Base-by-base conservation (phyloP, 75 land plant genomes). In the Pinus tabuliformis region DNA sequence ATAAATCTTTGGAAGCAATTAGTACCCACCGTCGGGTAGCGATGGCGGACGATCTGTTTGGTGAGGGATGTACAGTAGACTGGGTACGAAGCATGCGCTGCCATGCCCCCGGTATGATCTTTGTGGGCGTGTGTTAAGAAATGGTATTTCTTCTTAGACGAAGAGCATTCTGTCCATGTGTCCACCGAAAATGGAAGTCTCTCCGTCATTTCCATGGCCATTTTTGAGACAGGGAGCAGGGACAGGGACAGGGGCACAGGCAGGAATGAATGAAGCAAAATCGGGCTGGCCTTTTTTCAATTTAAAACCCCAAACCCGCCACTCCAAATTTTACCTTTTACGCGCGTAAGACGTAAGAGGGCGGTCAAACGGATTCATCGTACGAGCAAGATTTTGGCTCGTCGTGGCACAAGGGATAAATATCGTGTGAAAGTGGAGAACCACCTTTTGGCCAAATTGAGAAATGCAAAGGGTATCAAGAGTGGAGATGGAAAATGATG, bases 121-220 rank as follows among this genome's bases (percentile, higher is more conserved):
- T 80, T 83, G 91, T 94, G 97, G n/a, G 95, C 97, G 77, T 94
- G 97, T 2, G 95, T 92, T 68, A 94, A 77, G 73, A 94, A 94
- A 66, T 90, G 90, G 78, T 85, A 79, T 8, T 81, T 75, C 86
- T 92, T 90, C 72, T 30, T 60, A 42, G 56, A 76, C 0, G 90
- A 88, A 42, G 39, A 20, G 54, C 45, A 57, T 12, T 73, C 73
- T 11, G 79, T 78, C 91, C 91, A 91, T 63, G 91, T 91, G 81
- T 91, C 93, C 71, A 89, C 91, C 13, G 89, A 86, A 70, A 91
- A 91, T 4, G 93, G 91, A 4, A 83, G 36, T 18, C 84, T 79
- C 77, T 58, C 77, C 22, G 82, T 80, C 78, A 86, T 49, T 60
- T 86, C 82, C 3, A 86, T 26, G 52, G 54, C 72, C 72, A 68